Evolutionary conservation across 2,329 filamentous ascomycete genomes (phyloP), one percentile per base, ranked within the genome.

Genomic region (Curvularia sp.): DNA sequence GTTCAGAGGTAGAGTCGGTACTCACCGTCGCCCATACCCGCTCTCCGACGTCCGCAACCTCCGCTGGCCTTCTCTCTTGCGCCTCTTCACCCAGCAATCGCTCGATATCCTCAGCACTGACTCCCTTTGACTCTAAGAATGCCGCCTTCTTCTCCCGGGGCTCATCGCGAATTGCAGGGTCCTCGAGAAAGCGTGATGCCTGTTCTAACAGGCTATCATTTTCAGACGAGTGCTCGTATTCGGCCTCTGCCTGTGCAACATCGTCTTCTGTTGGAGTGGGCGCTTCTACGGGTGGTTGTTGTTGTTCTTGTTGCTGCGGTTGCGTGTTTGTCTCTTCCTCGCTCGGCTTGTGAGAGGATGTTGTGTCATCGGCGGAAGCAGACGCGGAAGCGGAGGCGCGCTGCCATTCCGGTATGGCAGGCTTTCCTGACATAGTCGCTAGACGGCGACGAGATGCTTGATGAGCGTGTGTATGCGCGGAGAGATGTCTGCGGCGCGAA

Each of bases 121-220:
- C 80, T 3, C 91, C 91, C 75, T 97, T 97, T 50, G 86, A 86
- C 70, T 88, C 84, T 1, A 97, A 80, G 67, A 97, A 97, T 7
- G 85, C 84, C 20, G 85, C 81, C 79, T 96, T 96, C 77, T 87
- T 88, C 55, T 91, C 89, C 44, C 83, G 82, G 0, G 89, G 82
- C 33, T 89, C 87, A 75, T 89, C 80, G 58, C 85, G 86, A 57
- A 97, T 90, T 20, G 84, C 82, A 7, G 90, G 87, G 60, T 96
- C 89, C 50, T 90, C 82, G 4, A 97, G 84, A 72, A 97, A 97
- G 53, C 83, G 85, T 43, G 85, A 83, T 28, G 93, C 92, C 71
- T 92, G 86, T 15, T 92, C 86, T 35, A 91, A 70, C 35, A 79
- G 53, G 12, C 65, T 53, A 18, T 47, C 20, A 18, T 58, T 58